Evolutionary conservation across 768 basidiomycete species (phyloP).

Genomic region (Russula emetica): DNA sequence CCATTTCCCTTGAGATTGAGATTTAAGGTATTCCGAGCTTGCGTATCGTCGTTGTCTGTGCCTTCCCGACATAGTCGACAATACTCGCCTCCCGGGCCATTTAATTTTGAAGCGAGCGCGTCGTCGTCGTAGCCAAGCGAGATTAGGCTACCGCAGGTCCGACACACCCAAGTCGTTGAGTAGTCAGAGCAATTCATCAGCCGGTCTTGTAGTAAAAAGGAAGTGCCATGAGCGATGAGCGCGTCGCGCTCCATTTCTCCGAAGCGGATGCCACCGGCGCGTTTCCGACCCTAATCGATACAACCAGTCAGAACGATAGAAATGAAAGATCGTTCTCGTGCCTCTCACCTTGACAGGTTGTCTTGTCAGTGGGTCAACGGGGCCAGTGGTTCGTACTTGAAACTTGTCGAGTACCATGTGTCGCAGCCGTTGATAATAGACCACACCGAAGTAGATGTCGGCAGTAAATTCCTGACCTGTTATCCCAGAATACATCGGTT

Average conservation of each 20-base stretch:
- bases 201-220: constrained; percentile 96
- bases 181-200: constrained; percentile 99
- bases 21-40: constrained; percentile 53
- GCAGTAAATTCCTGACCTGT: constrained; percentile 98
- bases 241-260: constrained; percentile 99
- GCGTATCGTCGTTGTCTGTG: constrained; percentile 59
- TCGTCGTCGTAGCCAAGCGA: constrained; percentile 94
- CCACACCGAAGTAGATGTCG: constrained; percentile 97
- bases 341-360: constrained; percentile 81
- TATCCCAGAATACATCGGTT: constrained; percentile 99
- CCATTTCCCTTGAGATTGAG: constrained; percentile 36
- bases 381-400: constrained; percentile 97
- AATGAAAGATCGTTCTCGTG: constrained; percentile 4
- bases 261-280: constrained; percentile 97
- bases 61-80: constrained; percentile 86
- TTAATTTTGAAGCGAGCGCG: constrained; percentile 53
- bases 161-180: constrained; percentile 98
- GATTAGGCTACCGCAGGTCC: constrained; percentile 92
- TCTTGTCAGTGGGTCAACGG: constrained; percentile 90
- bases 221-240: constrained; percentile 96
- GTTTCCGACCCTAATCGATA: constrained; percentile 74
- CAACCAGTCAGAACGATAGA: constrained; percentile 1
- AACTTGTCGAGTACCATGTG: constrained; percentile 99
- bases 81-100: constrained; percentile 85
- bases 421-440: constrained; percentile 96